These are phyloP conservation scores for Podaxis rugospora DNA, from an alignment of 768 basidiomycete genomes.

Conservation along the genomic window DNA sequence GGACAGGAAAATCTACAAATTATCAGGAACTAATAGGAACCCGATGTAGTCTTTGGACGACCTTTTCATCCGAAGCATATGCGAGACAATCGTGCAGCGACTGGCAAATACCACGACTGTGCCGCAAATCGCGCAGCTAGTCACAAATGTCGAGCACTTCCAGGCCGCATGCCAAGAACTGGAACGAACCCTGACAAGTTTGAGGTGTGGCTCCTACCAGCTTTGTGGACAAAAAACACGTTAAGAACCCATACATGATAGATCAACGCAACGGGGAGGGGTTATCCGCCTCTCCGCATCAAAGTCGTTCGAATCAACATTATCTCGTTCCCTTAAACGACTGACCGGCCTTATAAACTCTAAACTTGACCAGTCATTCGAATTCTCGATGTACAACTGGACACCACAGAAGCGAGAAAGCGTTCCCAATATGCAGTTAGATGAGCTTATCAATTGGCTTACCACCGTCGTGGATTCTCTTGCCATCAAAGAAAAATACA, in stretches of 20 bases:
- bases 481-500: constrained; percentile 77
- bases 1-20: not conserved
- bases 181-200: constrained; percentile 75
- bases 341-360: constrained; percentile 81
- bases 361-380: constrained; percentile 95
- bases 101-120: constrained; percentile 72
- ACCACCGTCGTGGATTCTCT: constrained; percentile 93
- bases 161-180: constrained; percentile 81
- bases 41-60: constrained; percentile 73
- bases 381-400: constrained; percentile 94
- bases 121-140: constrained; percentile 89
- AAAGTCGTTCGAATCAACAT: constrained; percentile 63
- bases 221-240: not conserved
- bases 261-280: constrained; percentile 81
- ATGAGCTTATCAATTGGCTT: constrained; percentile 94
- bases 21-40: not conserved
- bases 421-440: constrained; percentile 89
- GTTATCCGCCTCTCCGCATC: constrained; percentile 64
- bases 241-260: constrained; percentile 23
- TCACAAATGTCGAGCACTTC: constrained; percentile 91
- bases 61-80: constrained; percentile 73
- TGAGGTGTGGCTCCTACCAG: constrained; percentile 48
- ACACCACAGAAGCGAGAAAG: constrained; percentile 65
- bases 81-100: constrained; percentile 70
- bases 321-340: constrained; percentile 65